A percentile compares a stretch with the other conserved stretches of the same genome.
Evolutionary conservation across 495 filamentous ascomycete species (phyloP).

Genomic region (Annulohypoxylon moriforme): DNA sequence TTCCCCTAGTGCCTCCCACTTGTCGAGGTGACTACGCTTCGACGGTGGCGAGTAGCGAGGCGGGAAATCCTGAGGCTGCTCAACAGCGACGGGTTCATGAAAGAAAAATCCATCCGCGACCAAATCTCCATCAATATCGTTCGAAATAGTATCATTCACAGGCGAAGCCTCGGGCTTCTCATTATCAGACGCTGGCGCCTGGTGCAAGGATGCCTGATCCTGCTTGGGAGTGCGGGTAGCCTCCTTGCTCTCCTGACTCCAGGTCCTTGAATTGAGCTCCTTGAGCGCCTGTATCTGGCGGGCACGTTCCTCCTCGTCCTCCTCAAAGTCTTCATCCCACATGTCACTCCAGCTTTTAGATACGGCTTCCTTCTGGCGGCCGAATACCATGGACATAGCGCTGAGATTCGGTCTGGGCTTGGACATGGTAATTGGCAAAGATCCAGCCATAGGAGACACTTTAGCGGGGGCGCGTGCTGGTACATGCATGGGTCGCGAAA

Average conservation of each 20-base stretch:
- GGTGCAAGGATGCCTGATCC: conserved; percentile 51
- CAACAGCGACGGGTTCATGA: conserved; percentile 66
- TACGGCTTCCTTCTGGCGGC: conserved; percentile 75
- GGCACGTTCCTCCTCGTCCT: conserved; percentile 69
- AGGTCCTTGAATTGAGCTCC: conserved; percentile 81
- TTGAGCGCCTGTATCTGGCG: conserved; percentile 70
- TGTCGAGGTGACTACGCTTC: conserved; percentile 72
- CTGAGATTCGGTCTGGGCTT: conserved; percentile 65
- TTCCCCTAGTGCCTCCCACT: conserved; percentile 87
- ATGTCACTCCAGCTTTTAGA: conserved; percentile 98
- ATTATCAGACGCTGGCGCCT: conserved; percentile 60
- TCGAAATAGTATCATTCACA: conserved; percentile 54
- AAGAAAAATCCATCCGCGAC: conserved; percentile 75
- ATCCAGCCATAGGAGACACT: conserved; percentile 70
- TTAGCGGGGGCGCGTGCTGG: conserved; percentile 46
- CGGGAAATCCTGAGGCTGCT: conserved; percentile 49
- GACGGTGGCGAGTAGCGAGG: conserved; percentile 63
- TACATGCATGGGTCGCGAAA: conserved; percentile 56
- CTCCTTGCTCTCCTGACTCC: conserved; percentile 78
- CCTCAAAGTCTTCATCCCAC: conserved; percentile 89
- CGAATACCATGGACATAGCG: conserved; percentile 78
- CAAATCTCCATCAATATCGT: conserved; percentile 65
- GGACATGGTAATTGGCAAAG: conserved; percentile 78
- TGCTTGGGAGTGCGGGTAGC: conserved; percentile 60
- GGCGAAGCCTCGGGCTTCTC: conserved; percentile 54